Evolutionary conservation across 2,329 filamentous ascomycete genomes (phyloP).

Genomic region (Huntiella omanensis): DNA sequence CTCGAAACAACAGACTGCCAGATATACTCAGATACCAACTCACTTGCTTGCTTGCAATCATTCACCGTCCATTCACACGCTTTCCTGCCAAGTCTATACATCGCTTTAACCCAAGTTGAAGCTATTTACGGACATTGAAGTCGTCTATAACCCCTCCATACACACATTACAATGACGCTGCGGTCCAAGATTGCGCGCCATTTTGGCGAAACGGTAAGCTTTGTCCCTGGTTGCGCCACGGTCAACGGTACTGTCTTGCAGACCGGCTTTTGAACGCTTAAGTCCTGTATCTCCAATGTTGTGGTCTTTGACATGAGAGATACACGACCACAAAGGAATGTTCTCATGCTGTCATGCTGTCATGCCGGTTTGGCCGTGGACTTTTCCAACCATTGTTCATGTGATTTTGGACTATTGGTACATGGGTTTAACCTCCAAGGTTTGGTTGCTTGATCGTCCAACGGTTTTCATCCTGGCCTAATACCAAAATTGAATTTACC

Average conservation of each 20-base stretch:
- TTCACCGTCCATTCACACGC: too few relatives aligned
- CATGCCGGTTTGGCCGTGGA: too few relatives aligned
- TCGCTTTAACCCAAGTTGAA: too few relatives aligned
- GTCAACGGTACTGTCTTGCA: not conserved
- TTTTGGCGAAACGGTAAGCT: conserved; percentile 28
- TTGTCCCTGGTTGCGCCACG: not conserved
- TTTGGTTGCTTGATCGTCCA: not conserved
- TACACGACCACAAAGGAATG: not conserved
- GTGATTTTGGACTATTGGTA: too few relatives aligned
- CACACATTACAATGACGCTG: conserved; percentile 15
- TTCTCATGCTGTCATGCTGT: too few relatives aligned
- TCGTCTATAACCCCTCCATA: not conserved
- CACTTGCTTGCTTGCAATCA: too few relatives aligned
- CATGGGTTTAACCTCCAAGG: not conserved
- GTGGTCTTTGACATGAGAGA: not conserved
- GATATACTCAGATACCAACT: too few relatives aligned
- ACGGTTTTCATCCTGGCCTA: not conserved
- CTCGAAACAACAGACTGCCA: too few relatives aligned
- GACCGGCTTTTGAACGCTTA: not conserved
- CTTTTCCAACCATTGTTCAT: too few relatives aligned
- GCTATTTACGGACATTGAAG: too few relatives aligned
- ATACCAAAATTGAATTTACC: not conserved
- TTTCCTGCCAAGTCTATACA: too few relatives aligned
- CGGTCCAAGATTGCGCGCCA: conserved; percentile 25
- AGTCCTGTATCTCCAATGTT: not conserved